These are phyloP conservation scores for Dendrobium catenatum DNA, from an alignment of 106 monocot species.

Conservation along the genomic window DNA sequence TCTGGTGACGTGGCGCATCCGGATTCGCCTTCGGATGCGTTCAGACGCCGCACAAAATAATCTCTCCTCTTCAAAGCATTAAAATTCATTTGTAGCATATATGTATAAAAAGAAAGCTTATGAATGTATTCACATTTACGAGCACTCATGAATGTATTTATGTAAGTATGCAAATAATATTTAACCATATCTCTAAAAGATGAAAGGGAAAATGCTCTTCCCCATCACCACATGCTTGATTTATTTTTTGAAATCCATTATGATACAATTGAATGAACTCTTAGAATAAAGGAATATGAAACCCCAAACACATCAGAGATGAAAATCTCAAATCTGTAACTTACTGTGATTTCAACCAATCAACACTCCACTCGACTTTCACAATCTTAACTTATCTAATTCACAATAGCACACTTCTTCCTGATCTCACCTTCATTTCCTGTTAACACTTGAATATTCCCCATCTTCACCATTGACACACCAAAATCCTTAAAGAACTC, in stretches of 20 bases:
- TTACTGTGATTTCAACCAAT: not conserved
- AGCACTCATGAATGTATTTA: too few species aligned
- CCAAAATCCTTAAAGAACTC: conserved; percentile 24
- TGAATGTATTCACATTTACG: too few species aligned
- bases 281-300: not conserved
- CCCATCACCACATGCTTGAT: too few species aligned
- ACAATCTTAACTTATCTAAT: conserved; percentile 5
- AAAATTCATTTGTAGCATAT: too few species aligned
- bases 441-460: conserved; percentile 34
- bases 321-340: not conserved
- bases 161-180: too few species aligned
- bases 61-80: too few species aligned
- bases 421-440: conserved; percentile 47
- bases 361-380: not conserved
- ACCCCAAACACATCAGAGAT: not conserved
- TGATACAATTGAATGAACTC: not conserved
- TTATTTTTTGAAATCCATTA: not conserved
- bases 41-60: too few species aligned
- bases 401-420: conserved; percentile 38
- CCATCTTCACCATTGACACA: conserved; percentile 46
- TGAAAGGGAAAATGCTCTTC: too few species aligned
- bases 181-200: too few species aligned
- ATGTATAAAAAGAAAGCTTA: too few species aligned
- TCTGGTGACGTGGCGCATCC: too few species aligned
- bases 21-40: too few species aligned